phyloP scores from a whole-genome alignment of 352 stramenopile species.

The Globisporangium takayamanum region DNA sequence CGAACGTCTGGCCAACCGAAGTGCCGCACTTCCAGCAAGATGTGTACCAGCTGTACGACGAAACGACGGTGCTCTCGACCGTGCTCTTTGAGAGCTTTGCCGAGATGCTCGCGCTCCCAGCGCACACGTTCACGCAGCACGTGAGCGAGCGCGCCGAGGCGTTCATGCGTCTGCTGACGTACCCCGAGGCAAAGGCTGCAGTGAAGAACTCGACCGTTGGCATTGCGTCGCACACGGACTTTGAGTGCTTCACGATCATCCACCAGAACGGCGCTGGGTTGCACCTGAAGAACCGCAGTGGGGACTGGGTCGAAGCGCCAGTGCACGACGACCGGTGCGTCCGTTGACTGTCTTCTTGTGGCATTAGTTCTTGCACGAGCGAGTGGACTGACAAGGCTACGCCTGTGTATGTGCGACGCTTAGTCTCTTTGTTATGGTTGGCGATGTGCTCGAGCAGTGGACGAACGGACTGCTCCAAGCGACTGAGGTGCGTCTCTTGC shows the following conservation, averaged over 20 bases:
- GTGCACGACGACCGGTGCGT: constrained; percentile 57
- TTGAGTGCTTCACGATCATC: constrained; percentile 84
- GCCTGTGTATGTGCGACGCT: neutral
- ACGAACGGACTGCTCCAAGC: constrained; percentile 69
- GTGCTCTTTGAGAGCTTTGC: constrained; percentile 73
- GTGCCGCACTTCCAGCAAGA: constrained; percentile 55
- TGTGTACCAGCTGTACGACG: constrained; percentile 67
- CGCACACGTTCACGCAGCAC: constrained; percentile 66
- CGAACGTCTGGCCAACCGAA: constrained; percentile 70
- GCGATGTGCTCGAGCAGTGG: constrained; percentile 77
- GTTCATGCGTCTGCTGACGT: constrained; percentile 76
- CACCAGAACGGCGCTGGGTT: constrained; percentile 73
- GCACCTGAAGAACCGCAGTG: constrained; percentile 53
- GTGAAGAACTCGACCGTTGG: constrained; percentile 64
- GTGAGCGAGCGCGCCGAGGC: constrained; percentile 59
- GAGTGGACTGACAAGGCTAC: too few relatives aligned
- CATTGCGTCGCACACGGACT: constrained; percentile 80
- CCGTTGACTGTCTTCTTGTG: neutral
- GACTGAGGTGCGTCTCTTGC: constrained; percentile 40
- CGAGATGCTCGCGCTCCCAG: constrained; percentile 62
- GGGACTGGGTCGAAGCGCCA: constrained; percentile 63
- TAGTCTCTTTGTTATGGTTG: constrained; percentile 71
- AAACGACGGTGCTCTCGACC: constrained; percentile 56
- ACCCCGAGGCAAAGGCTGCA: constrained; percentile 38
- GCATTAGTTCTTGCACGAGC: neutral